Evolutionary conservation across 2,329 filamentous ascomycete genomes (phyloP).

Genomic region (Arthroderma sp.): DNA sequence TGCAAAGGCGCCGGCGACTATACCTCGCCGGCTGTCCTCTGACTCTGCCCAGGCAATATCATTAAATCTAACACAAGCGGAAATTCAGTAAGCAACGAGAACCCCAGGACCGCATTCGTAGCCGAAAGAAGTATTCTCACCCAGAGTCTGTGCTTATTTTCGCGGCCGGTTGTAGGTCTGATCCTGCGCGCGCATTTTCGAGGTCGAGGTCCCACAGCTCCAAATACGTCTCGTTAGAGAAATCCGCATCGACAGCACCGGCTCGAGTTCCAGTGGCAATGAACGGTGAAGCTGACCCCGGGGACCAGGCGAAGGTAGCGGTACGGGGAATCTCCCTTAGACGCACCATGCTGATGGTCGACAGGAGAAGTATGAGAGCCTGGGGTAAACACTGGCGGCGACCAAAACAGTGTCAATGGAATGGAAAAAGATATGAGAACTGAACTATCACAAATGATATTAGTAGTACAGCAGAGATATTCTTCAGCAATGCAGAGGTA

Average conservation of each 20-base stretch:
- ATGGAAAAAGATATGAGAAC: too few relatives aligned
- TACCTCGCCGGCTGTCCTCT: constrained; percentile 64
- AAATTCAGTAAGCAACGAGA: constrained; percentile 7
- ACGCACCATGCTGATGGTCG: constrained; percentile 61
- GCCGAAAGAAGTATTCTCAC: constrained; percentile 46
- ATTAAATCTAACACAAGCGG: constrained; percentile 53
- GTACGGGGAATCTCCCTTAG: constrained; percentile 93
- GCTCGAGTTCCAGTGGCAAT: constrained; percentile 89
- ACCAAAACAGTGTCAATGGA: too few relatives aligned
- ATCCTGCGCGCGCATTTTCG: constrained; percentile 58
- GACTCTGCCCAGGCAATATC: constrained; percentile 89
- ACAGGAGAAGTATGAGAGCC: too few relatives aligned
- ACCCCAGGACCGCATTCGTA: constrained; percentile 69
- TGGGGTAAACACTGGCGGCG: too few relatives aligned
- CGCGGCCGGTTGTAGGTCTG: constrained; percentile 74
- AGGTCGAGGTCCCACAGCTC: constrained; percentile 92
- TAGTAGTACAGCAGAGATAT: too few relatives aligned
- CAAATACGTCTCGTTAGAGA: constrained; percentile 91
- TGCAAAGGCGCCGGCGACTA: constrained; percentile 90
- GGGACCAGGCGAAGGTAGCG: constrained; percentile 94
- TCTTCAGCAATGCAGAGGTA: too few relatives aligned
- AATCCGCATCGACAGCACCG: constrained; percentile 90
- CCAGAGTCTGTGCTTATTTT: constrained; percentile 81
- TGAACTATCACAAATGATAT: too few relatives aligned
- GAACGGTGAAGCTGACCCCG: constrained; percentile 62